Conservation (phyloP, 2,329 filamentous ascomycete genomes). For the Exophiala dermatitidis region DNA sequence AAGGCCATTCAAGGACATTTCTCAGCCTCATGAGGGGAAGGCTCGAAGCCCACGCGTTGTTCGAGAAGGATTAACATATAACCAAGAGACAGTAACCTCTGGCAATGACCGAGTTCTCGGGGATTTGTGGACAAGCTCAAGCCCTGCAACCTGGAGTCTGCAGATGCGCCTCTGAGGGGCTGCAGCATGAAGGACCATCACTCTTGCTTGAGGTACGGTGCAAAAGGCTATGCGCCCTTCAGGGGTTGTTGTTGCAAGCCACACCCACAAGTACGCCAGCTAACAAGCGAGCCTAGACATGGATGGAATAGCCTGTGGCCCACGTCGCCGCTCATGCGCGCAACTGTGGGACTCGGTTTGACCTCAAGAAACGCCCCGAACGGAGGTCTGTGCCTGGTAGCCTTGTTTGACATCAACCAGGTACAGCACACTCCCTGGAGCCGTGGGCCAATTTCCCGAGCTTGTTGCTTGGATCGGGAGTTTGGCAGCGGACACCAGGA, state of each 20-base stretch:
- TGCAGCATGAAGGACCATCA: slow-evolving; percentile 8
- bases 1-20: slow-evolving; percentile 27
- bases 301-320: slow-evolving; percentile 1
- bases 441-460: slow-evolving; percentile 20
- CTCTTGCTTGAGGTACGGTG: slow-evolving; percentile 9
- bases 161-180: slow-evolving; percentile 20
- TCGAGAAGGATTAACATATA: slow-evolving; percentile 6
- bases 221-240: slow-evolving; percentile 10
- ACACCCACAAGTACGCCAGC: slow-evolving; percentile 1
- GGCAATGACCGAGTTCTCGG: neutral
- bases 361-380: neutral
- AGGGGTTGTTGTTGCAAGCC: slow-evolving; percentile 9
- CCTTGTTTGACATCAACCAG: neutral
- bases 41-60: slow-evolving; percentile 4
- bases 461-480: slow-evolving; percentile 4
- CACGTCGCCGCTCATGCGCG: slow-evolving; percentile 1
- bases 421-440: neutral
- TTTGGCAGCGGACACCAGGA: neutral
- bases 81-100: neutral
- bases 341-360: slow-evolving; percentile 7
- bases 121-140: slow-evolving; percentile 4
- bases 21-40: slow-evolving; percentile 31
- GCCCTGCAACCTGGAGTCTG: slow-evolving; percentile 3
- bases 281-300: slow-evolving; percentile 12
- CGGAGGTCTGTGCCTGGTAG: neutral